Base-by-base conservation (phyloP, 2,329 filamentous ascomycete species). In the Xylariaceae sp. region DNA sequence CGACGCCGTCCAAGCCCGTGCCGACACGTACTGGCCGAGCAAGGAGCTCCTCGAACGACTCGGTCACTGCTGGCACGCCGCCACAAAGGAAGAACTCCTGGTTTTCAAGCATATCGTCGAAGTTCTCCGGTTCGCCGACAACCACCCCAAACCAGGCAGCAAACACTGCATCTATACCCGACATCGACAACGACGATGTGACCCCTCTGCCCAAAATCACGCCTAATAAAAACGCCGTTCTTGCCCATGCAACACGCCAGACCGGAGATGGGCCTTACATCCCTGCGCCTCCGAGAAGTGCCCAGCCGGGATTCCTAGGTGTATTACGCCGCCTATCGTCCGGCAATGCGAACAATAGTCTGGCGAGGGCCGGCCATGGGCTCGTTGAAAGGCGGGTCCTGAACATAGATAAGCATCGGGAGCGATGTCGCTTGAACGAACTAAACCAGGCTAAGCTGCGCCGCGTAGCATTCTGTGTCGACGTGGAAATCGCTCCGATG, bases 401-500 rank as follows among this genome's bases (percentile, higher is more conserved):
- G 67, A 98, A 98, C 56, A 73, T 96, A 31, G 88, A 97, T 58
- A 78, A 69, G 7, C 74, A 83, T 50, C 78, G 92, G 29, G 81
- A 90, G 56, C 72, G 92, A 48, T 94, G 88, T 59, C 73, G 78
- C 16, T 78, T 97, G 19, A 69, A 77, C 4, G 89, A 94, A 50
- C 69, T 98, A 32, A 81, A 88, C 50, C 78, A 83, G 54, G 77
- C 78, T 34, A 95, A 92, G 59, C 64, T 98, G 43, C 78, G 88
- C 38, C 79, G 88, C 37, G 92, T 98, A 0, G 85, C 90, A 0
- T 98, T 98, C 57, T 95, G 87, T 52, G 92, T 98, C 3, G 92
- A 98, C 56, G 89, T 98, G 4, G 92, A 98, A 61, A 94, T 98
- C 56, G 90, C 90, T 3, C 87, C 88, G 1, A 81, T 87, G 56